These are phyloP conservation scores for Spinacia oleracea DNA, from an alignment of 179 eudicot species.

Conservation along the genomic window DNA sequence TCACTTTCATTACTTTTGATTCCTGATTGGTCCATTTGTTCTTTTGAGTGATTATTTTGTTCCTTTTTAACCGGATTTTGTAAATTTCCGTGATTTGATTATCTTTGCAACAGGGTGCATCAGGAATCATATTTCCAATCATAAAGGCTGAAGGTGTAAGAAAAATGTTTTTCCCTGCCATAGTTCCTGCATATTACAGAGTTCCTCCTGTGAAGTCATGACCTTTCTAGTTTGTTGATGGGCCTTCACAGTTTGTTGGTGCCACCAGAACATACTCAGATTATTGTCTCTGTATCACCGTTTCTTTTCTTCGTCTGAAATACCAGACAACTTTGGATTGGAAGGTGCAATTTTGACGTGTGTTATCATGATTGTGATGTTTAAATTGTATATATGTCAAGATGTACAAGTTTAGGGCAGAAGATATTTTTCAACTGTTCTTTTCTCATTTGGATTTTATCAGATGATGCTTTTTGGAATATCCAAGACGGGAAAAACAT, in stretches of 20 bases:
- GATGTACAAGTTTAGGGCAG: conserved; percentile 17
- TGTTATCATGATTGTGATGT: conserved; percentile 4
- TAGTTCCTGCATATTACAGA: conserved; percentile 76
- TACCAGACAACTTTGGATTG: neutral
- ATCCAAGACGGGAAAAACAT: neutral
- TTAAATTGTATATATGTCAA: conserved; percentile 22
- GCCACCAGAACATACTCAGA: neutral
- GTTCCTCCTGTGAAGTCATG: conserved; percentile 28
- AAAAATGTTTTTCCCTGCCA: conserved; percentile 82
- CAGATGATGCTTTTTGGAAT: conserved; percentile 4
- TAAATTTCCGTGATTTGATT: conserved; percentile 1
- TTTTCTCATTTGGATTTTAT: neutral
- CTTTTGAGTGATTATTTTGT: too few species aligned
- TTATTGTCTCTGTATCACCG: neutral
- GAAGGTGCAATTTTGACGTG: conserved; percentile 3
- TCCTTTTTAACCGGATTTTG: neutral
- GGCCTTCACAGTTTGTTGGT: neutral
- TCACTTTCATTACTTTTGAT: neutral
- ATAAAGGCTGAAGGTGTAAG: conserved; percentile 82
- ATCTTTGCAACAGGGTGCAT: conserved; percentile 53
- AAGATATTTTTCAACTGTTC: neutral
- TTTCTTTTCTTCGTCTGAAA: neutral
- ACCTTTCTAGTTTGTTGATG: neutral
- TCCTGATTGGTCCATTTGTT: neutral
- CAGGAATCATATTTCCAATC: conserved; percentile 73